These are phyloP conservation scores for Zopfia rhizophila DNA, from an alignment of 2,329 filamentous ascomycete species.

Conservation along the genomic window DNA sequence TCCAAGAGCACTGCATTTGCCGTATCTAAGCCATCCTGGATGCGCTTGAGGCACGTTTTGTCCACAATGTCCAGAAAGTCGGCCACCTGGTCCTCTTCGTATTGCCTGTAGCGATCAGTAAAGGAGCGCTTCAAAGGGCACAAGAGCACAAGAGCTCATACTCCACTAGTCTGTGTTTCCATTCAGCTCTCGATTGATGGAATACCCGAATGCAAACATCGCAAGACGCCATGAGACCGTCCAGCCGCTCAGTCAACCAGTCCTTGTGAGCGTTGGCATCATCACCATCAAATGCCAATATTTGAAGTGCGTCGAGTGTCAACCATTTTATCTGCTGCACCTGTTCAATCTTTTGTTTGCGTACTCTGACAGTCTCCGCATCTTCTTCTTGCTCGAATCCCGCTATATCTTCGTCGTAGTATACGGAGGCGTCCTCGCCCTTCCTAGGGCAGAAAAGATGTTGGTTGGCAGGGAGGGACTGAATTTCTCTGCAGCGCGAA, in stretches of 20 bases:
- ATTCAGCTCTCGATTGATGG: constrained; percentile 55
- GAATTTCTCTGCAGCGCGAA: constrained; percentile 44
- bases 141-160: constrained; percentile 18
- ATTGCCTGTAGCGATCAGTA: constrained; percentile 42
- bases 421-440: constrained; percentile 46
- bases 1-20: constrained; percentile 53
- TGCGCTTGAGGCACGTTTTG: constrained; percentile 57
- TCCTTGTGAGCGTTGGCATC: constrained; percentile 57
- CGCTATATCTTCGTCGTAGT: constrained; percentile 59
- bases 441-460: constrained; percentile 62
- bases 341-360: constrained; percentile 46
- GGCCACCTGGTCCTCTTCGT: constrained; percentile 56
- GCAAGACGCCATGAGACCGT: constrained; percentile 56
- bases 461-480: constrained; percentile 47
- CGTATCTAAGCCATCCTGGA: constrained; percentile 54
- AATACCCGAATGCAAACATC: constrained; percentile 62
- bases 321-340: constrained; percentile 53
- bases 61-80: constrained; percentile 58
- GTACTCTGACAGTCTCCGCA: constrained; percentile 33
- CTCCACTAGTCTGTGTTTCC: constrained; percentile 54
- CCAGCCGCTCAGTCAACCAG: constrained; percentile 53
- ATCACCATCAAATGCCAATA: constrained; percentile 60
- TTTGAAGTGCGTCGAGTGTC: constrained; percentile 55
- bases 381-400: constrained; percentile 39
- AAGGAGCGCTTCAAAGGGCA: background rate